Evolutionary conservation across 2,329 filamentous ascomycete species (phyloP).

Genomic region (Trichoderma lentiforme): DNA sequence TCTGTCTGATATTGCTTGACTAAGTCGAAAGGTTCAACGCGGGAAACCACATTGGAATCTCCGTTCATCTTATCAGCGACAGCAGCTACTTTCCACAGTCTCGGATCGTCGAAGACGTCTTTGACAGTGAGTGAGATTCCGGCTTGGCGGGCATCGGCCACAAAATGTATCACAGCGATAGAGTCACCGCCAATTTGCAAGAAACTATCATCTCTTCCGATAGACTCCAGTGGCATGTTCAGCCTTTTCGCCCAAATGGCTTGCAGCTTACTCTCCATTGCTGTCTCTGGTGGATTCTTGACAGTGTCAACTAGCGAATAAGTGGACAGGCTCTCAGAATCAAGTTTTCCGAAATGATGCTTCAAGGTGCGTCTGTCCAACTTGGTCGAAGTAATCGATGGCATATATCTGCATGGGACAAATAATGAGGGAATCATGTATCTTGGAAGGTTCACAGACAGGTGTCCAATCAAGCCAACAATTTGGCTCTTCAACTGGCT

Average conservation of each 20-base stretch:
- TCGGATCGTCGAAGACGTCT: slow-evolving; percentile 6
- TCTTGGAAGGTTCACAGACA: neutral
- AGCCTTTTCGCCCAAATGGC: slow-evolving; percentile 12
- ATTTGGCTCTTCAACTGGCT: neutral
- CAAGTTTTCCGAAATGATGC: neutral
- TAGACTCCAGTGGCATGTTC: slow-evolving; percentile 1
- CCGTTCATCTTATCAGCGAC: neutral
- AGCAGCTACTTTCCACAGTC: neutral
- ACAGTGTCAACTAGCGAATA: slow-evolving; percentile 2
- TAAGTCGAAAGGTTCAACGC: neutral
- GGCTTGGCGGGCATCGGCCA: neutral
- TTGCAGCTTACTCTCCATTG: slow-evolving; percentile 10
- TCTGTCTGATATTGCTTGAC: neutral
- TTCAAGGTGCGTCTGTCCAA: neutral
- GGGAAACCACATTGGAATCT: neutral
- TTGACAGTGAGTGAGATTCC: neutral
- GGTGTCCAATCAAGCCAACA: neutral
- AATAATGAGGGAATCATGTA: slow-evolving; percentile 14
- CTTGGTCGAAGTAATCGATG: neutral
- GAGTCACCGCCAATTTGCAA: slow-evolving; percentile 19
- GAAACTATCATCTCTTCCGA: slow-evolving; percentile 18
- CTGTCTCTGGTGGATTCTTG: neutral
- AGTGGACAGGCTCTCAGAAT: neutral
- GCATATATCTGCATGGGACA: slow-evolving; percentile 15
- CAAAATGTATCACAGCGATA: slow-evolving; percentile 14